phyloP scores from a whole-genome alignment of 2,329 filamentous ascomycete genomes.

The Elsinoe batatas region DNA sequence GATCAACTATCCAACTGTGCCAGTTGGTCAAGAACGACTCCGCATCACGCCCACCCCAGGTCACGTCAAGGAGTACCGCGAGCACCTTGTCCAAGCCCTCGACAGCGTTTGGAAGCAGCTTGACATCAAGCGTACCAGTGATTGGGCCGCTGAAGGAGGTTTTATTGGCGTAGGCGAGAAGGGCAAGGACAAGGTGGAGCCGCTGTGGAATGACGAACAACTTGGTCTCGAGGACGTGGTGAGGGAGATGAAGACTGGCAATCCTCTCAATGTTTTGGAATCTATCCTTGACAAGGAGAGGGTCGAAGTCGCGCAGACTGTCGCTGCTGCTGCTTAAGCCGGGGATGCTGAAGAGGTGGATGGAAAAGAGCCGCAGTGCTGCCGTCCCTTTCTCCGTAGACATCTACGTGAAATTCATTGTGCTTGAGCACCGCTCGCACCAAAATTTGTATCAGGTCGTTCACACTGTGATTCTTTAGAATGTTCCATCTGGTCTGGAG shows the following conservation, averaged over 20 bases:
- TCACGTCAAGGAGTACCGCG: slow-evolving; percentile 73
- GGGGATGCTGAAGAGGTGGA: not conserved
- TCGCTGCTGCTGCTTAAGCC: slow-evolving; percentile 31
- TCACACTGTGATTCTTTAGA: not conserved
- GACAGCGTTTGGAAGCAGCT: slow-evolving; percentile 83
- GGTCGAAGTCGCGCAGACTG: slow-evolving; percentile 32
- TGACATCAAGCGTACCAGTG: slow-evolving; percentile 80
- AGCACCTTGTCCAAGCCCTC: slow-evolving; percentile 73
- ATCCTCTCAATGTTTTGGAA: slow-evolving; percentile 38
- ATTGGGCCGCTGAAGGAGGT: slow-evolving; percentile 84
- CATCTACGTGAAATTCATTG: not conserved
- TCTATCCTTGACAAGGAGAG: slow-evolving; percentile 38
- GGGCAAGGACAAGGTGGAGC: slow-evolving; percentile 47
- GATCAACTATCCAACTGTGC: slow-evolving; percentile 98
- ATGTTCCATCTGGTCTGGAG: not conserved
- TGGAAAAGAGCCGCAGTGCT: slow-evolving; percentile 2
- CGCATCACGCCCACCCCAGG: slow-evolving; percentile 94
- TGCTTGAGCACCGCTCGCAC: slow-evolving; percentile 11
- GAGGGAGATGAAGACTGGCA: slow-evolving; percentile 47
- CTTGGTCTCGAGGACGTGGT: slow-evolving; percentile 62
- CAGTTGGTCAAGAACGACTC: slow-evolving; percentile 92
- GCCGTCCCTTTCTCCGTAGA: slow-evolving; percentile 5
- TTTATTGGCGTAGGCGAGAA: slow-evolving; percentile 88
- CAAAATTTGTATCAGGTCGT: not conserved
- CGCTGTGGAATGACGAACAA: slow-evolving; percentile 90